phyloP scores from a whole-genome alignment of 768 basidiomycete genomes.

The Calocybe cyanea region DNA sequence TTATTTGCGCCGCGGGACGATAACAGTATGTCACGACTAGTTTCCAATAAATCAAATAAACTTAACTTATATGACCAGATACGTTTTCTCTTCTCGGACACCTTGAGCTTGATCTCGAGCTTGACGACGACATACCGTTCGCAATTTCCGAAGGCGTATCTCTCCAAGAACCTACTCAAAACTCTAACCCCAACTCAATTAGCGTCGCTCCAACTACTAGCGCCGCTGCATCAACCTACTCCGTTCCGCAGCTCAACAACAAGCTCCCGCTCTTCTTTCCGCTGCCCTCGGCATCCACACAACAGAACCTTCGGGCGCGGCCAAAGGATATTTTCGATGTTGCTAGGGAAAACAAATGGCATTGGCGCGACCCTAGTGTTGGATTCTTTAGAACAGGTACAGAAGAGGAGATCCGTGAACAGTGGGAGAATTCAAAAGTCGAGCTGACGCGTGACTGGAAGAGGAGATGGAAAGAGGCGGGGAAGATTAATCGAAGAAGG shows the following conservation, averaged over 20 bases:
- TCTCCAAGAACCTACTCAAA: constrained; percentile 9
- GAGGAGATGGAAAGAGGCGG: constrained; percentile 69
- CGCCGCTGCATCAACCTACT: constrained; percentile 1
- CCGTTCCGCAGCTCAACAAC: constrained; percentile 41
- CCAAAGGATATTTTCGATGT: constrained; percentile 47
- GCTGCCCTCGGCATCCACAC: constrained; percentile 20
- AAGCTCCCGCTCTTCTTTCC: constrained; percentile 66
- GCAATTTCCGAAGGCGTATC: constrained; percentile 10
- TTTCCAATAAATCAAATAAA: neutral
- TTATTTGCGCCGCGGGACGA: constrained; percentile 70
- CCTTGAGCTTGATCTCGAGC: constrained; percentile 55
- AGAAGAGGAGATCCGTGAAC: constrained; percentile 56
- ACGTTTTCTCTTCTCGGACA: constrained; percentile 76
- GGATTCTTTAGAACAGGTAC: constrained; percentile 49
- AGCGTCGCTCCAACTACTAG: constrained; percentile 6
- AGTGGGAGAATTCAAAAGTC: constrained; percentile 69
- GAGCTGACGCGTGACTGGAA: constrained; percentile 78
- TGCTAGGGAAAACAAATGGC: constrained; percentile 44
- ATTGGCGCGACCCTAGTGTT: constrained; percentile 37
- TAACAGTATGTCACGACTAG: constrained; percentile 45
- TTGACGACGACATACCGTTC: constrained; percentile 16
- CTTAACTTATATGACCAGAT: constrained; percentile 26
- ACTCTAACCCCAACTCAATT: constrained; percentile 17
- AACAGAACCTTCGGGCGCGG: constrained; percentile 26
- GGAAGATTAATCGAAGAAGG: constrained; percentile 56